Conservation (phyloP, 805 yeast species). For the Blastobotrys robertii region DNA sequence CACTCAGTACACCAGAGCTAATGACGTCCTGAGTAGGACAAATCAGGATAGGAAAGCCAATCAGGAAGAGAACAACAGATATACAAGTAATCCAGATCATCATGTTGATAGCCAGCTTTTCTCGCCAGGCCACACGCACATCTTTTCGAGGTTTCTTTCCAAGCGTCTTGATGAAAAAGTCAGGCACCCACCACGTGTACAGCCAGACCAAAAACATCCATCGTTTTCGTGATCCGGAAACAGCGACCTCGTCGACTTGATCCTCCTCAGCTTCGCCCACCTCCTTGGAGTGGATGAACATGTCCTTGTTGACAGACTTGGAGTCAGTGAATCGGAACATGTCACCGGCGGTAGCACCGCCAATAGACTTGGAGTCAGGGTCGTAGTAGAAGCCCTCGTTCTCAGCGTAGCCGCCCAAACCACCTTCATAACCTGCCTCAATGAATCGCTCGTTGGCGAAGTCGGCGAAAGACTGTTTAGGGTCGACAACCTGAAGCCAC, state of each 20-base stretch:
- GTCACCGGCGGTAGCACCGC: constrained; percentile 28
- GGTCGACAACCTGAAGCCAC: constrained; percentile 33
- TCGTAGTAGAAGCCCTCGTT: constrained; percentile 27
- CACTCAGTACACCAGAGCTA: constrained; percentile 25
- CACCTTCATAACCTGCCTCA: constrained; percentile 16
- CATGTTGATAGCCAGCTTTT: constrained; percentile 33
- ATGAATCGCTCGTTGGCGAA: constrained; percentile 24
- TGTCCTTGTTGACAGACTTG: constrained; percentile 18
- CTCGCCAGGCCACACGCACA: constrained; percentile 34
- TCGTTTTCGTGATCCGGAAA: constrained; percentile 24
- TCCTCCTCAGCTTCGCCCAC: constrained; percentile 26
- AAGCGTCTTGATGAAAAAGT: constrained; percentile 22
- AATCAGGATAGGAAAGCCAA: constrained; percentile 32
- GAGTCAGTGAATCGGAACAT: constrained; percentile 26
- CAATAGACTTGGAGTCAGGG: constrained; percentile 24
- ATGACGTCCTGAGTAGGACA: constrained; percentile 33
- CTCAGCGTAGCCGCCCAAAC: constrained; percentile 15
- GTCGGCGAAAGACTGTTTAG: constrained; percentile 27
- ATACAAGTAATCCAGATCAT: constrained; percentile 33
- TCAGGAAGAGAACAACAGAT: constrained; percentile 23
- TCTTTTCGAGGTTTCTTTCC: constrained; percentile 28
- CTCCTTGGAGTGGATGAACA: constrained; percentile 22
- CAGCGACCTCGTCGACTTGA: constrained; percentile 22
- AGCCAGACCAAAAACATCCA: constrained; percentile 32
- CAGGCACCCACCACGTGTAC: constrained; percentile 34